Base-by-base conservation (phyloP, 768 basidiomycete species). In the Leucosporidium yakuticum region DNA sequence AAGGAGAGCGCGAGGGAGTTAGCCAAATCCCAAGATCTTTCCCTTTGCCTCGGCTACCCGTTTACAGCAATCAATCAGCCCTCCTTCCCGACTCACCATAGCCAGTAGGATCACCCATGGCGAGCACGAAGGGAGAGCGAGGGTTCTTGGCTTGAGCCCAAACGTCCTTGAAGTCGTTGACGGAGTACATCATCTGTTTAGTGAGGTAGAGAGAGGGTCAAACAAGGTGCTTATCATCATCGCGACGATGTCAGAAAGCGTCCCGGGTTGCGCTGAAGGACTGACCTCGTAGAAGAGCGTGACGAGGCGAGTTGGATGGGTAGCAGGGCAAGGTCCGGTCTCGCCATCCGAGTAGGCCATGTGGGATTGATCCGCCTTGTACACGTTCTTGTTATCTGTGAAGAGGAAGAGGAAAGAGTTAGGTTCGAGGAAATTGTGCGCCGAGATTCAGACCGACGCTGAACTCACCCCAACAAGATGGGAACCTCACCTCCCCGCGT, bases 401-500 rank as follows among this genome's bases (percentile, higher is more conserved):
- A 44, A 11, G 32, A 50, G 7, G 19, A 50, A 5, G 27, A 55
- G 11, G 17, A 8, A 7, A 4, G 29, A 2, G 20, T 20, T 15
- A 31, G 29, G 4, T 56, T 27, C 14, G 1, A 1, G 19, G 20
- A 12, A 27, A 31, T 6, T 31, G 4, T 56, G 20, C 7, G 20
- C 29, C 12, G 29, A 21, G 29, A 14, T 17, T 4, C 4, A 29
- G 27, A 11, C 17, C 25, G 27, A 5, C 14, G 29, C 7, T 11
- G 9, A 56, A 31, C 27, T 20, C n/a, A 34, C 32, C 27, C 58
- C 58, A 59, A 21, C 58, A 59, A 23, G 23, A 25, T 20, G 58
- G 58, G 29, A 59, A 73, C 12, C 71, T 63, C 25, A 75, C 63
- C 63, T 75, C 73, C 14, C 69, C 69, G 12, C 76, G 63, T 17